phyloP scores from a whole-genome alignment of 2,329 filamentous ascomycete genomes.

The Monosporascus cannonballus region DNA sequence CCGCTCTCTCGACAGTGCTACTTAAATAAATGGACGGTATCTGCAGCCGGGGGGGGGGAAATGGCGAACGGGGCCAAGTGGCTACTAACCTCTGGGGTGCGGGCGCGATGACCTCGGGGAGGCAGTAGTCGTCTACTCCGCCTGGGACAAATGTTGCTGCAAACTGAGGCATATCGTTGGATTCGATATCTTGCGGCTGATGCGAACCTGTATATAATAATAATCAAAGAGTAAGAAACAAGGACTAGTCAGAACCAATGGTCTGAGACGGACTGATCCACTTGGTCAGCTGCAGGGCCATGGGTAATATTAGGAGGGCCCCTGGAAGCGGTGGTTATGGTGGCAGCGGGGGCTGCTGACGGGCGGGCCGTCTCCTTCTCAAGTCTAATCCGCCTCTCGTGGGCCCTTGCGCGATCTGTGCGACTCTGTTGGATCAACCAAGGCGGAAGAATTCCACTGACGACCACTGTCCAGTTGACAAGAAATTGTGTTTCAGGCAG shows the following conservation, averaged over 20 bases:
- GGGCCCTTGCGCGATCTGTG: not conserved
- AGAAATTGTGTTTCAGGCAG: not conserved
- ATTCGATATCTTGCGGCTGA: conserved; percentile 26
- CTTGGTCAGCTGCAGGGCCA: conserved; percentile 4
- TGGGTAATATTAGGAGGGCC: not conserved
- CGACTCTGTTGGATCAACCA: not conserved
- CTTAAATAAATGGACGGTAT: not conserved
- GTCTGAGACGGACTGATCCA: conserved; percentile 1
- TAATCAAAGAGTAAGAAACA: conserved; percentile 17
- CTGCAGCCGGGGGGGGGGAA: not conserved
- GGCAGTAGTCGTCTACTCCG: conserved; percentile 53
- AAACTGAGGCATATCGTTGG: conserved; percentile 38
- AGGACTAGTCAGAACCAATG: conserved; percentile 14
- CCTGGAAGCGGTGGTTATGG: not conserved
- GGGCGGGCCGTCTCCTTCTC: not conserved
- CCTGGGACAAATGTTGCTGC: conserved; percentile 55
- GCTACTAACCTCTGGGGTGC: conserved; percentile 48
- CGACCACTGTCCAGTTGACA: not conserved
- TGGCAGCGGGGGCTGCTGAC: not conserved
- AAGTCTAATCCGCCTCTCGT: not conserved
- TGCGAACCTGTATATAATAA: conserved; percentile 22
- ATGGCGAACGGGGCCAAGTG: not conserved
- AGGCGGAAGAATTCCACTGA: not conserved
- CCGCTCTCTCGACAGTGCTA: not conserved
- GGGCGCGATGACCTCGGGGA: conserved; percentile 54